Evolutionary conservation across 1,139 yeast species (phyloP), one percentile per base, ranked within the genome.

Genomic region (Eremothecium cymbalariae): DNA sequence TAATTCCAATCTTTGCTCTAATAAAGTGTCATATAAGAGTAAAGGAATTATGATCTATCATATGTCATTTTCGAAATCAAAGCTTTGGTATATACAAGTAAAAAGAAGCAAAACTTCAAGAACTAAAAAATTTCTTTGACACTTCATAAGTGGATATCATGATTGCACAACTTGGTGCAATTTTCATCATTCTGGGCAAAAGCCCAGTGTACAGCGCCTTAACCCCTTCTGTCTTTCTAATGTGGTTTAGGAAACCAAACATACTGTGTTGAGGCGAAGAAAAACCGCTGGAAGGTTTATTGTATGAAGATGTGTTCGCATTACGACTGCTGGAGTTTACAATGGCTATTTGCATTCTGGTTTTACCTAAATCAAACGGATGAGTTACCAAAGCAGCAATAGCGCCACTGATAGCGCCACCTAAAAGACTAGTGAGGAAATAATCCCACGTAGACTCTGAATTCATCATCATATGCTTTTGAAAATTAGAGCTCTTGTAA

Each of bases 81-180:
- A 11, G n/a, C n/a, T 5, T 21, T 21, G 22, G 32, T 13, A 16
- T 28, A 8, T 22, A 22, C 13, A 20, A 13, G 31, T 13, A 12
- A 16, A 11, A 64, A 42, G 19, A 12, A n/a, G n/a, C n/a, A n/a
- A n/a, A 20, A 24, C 4, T 18, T 38, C 28, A 41, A 18, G 43
- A 30, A 26, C 40, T 39, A 32, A 80, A 73, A 25, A 80, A 63
- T 49, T 72, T 73, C 59, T 93, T 93, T 20, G 94, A 84, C 34
- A 88, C 66, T 57, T 90, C 98, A 57, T 90, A 90, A 28, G 94
- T 81, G 2, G 97, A 84, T 34, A 90, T 88, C 99, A 90, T 93
- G 24, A 90, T 90, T 2, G 98, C 98, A 69, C 98, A 90, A 8
- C 96, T 81, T 3, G 98, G 98, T 1, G 96, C 95, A 26, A 90